Evolutionary conservation across 139 green algal genomes (phyloP), one percentile per base, ranked within the genome.

Genomic region (Chlamydomonas sp.): DNA sequence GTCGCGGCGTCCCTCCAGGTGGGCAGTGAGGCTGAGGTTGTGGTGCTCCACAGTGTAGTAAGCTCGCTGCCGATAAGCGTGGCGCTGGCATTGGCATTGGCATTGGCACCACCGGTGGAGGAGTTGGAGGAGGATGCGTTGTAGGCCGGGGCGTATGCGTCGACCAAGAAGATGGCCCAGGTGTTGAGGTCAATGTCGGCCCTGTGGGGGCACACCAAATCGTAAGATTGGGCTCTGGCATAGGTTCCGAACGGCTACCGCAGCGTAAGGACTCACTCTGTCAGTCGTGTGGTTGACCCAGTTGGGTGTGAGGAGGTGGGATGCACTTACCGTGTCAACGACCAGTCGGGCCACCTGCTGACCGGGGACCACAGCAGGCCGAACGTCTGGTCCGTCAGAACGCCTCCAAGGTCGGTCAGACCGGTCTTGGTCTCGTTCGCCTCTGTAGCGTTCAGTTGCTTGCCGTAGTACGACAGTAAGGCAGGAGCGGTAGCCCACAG

Each of bases 151-250:
- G 64, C 20, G 7, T 75, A 64, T 79, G 78, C 62, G 14, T 76
- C 63, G 14, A 88, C 57, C 3, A 93, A n/a, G 83, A 85, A 90
- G 2, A 74, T 66, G 0, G 91, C 91, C 89, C 89, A 93, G 7
- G 74, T 76, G 68, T 93, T 93, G 59, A 93, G 86, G 12, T 76
- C 31, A 5, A 91, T 78, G 75, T 92, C 88, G 5, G 76, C 69
- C 18, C 85, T 73, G 76, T 60, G 63, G 62, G 4, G 71, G 3
- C 6, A 59, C 5, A 15, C 12, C 5, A 18, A 49, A 49, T 49
- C 31, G 31, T 49, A 49, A 49, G 31, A 49, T 49, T 49, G 31
- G 31, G 31, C 31, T 49, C 31, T 49, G 31, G 31, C 31, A 49
- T 49, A 49, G 31, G 31, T 49, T 49, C 31, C 31, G 31, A 49